Conservation (phyloP, 2,329 filamentous ascomycete genomes). For the Talaromyces sp. region DNA sequence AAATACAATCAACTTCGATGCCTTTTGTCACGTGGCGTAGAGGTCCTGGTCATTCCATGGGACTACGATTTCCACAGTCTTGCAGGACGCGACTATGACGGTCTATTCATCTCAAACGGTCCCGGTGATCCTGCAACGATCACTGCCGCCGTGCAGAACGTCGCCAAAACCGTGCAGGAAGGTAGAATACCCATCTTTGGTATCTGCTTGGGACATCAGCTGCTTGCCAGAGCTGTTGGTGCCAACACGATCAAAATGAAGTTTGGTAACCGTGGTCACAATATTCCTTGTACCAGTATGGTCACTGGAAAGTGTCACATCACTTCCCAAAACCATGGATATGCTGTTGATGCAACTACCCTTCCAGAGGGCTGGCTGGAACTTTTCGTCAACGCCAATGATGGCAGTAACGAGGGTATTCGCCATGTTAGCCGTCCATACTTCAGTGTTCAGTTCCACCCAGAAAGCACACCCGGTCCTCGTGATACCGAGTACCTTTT, state of each 20-base stretch:
- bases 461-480: slow-evolving; percentile 91
- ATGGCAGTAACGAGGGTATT: slow-evolving; percentile 97
- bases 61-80: slow-evolving; percentile 81
- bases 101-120: slow-evolving; percentile 95
- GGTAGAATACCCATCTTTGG: slow-evolving; percentile 85
- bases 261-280: slow-evolving; percentile 97
- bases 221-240: slow-evolving; percentile 81
- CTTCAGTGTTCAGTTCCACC: slow-evolving; percentile 99
- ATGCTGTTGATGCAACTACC: slow-evolving; percentile 75
- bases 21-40: slow-evolving; percentile 82
- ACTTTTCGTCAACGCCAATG: slow-evolving; percentile 96
- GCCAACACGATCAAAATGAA: slow-evolving; percentile 93
- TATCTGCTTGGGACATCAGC: slow-evolving; percentile 92
- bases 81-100: slow-evolving; percentile 80
- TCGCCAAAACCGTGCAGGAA: slow-evolving; percentile 68
- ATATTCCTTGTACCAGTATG: slow-evolving; percentile 96
- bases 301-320: slow-evolving; percentile 96
- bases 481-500: slow-evolving; percentile 95
- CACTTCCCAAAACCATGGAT: slow-evolving; percentile 98
- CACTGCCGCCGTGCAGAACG: slow-evolving; percentile 69
- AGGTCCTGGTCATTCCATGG: slow-evolving; percentile 93
- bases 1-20: slow-evolving; percentile 98
- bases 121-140: slow-evolving; percentile 91
- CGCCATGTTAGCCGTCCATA: slow-evolving; percentile 78
- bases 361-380: slow-evolving; percentile 80